Conservation (phyloP, 2,329 filamentous ascomycete genomes). For the Epichloe brachyelytri region DNA sequence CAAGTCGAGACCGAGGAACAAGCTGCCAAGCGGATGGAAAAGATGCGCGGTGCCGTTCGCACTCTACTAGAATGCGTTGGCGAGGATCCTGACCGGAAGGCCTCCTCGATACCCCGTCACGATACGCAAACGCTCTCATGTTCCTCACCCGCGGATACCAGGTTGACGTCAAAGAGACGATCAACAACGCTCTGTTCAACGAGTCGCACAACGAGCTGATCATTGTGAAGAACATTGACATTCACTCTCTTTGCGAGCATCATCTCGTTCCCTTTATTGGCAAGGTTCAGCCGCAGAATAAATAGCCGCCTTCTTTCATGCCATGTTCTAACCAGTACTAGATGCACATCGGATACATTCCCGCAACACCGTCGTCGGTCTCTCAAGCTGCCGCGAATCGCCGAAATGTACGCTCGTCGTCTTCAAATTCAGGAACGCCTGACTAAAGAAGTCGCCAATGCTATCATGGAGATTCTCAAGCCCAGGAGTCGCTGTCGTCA, state of each 20-base stretch:
- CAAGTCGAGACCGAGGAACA: slow-evolving; percentile 38
- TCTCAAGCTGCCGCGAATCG: slow-evolving; percentile 90
- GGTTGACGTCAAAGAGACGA: slow-evolving; percentile 80
- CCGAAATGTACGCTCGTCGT: slow-evolving; percentile 89
- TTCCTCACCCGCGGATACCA: slow-evolving; percentile 97
- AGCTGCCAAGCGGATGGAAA: slow-evolving; percentile 38
- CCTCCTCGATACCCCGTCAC: slow-evolving; percentile 56
- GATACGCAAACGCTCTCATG: slow-evolving; percentile 91
- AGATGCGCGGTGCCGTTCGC: slow-evolving; percentile 48
- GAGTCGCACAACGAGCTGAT: slow-evolving; percentile 96
- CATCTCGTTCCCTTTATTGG: slow-evolving; percentile 93
- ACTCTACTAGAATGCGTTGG: slow-evolving; percentile 57
- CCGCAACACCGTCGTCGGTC: slow-evolving; percentile 76
- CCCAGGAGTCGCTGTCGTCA: slow-evolving; percentile 94
- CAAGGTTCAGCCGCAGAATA: slow-evolving; percentile 50
- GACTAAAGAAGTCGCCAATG: slow-evolving; percentile 90
- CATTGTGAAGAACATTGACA: slow-evolving; percentile 94
- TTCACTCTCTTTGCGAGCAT: slow-evolving; percentile 92
- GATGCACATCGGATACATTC: slow-evolving; percentile 99
- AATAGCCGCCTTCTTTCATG: background rate
- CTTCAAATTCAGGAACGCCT: slow-evolving; percentile 94
- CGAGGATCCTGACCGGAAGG: slow-evolving; percentile 56
- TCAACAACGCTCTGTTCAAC: slow-evolving; percentile 89
- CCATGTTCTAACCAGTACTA: slow-evolving; percentile 20
- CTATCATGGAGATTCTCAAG: slow-evolving; percentile 83